Evolutionary conservation across 352 stramenopile species (phyloP), one percentile per base, ranked within the genome.

Genomic region (Phytophthora nicotianae): DNA sequence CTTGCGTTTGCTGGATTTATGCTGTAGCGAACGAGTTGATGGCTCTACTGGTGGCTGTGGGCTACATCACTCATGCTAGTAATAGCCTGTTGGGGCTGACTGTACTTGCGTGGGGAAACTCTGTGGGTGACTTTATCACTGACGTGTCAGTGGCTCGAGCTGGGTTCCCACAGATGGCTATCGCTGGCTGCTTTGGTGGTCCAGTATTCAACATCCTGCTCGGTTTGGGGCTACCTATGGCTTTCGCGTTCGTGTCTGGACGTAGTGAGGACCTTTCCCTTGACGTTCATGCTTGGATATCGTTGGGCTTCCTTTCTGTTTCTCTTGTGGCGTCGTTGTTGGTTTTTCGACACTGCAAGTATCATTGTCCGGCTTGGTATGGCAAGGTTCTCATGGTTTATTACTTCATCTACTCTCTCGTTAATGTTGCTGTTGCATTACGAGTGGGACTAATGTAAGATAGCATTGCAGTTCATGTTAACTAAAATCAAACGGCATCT

Each of bases 1-100:
- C 93, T 14, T 97, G 88, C 57, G 88, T 97, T 13, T 83, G 83
- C 43, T 98, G 91, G 93, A 97, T 98, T 64, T 98, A 97, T 68
- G 72, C 85, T 2, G 74, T 98, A 32, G 90, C 91, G 5, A 89
- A 79, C 35, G 91, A 98, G 46, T 57, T 97, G 1, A 83, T 98
- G 54, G 83, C 80, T 11, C 56, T 96, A 21, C 69, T 97, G 9
- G 73, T 91, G 27, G 79, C 86, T 0, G 70, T 91, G 26, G 87
- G 87, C 11, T 74, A 79, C 21, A 92, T 93, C 52, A 94, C 85
- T 14, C 81, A 86, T 27, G 75, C 78, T 8, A 88, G 82, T 56
- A 91, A 88, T 53, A 93, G 81, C 43, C 63, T 95, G 20, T 57
- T 95, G 10, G 86, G 85, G 2, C 58, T 95, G 20, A 94, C 87